phyloP scores from a whole-genome alignment of 805 yeast species.

The Ogataea haglerorum region DNA sequence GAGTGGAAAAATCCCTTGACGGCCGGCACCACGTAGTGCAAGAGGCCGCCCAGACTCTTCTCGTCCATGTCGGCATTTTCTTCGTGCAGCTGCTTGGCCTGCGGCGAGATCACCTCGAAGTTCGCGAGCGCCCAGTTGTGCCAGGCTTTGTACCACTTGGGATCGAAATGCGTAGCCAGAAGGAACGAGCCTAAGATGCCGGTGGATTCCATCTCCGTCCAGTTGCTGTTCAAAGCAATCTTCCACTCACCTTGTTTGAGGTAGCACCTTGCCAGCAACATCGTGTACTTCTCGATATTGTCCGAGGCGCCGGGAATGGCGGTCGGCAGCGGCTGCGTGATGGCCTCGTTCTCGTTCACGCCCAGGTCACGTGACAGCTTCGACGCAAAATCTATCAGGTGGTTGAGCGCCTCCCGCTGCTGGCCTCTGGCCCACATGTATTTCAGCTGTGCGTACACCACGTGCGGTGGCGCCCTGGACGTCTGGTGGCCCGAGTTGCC shows the following conservation, averaged over 20 bases:
- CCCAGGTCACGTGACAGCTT: constrained; percentile 88
- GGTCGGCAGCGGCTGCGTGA: constrained; percentile 80
- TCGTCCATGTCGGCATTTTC: constrained; percentile 20
- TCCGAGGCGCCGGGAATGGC: constrained; percentile 66
- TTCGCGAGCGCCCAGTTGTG: constrained; percentile 99
- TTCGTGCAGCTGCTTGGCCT: constrained; percentile 25
- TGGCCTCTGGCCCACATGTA: constrained; percentile 97
- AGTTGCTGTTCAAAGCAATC: constrained; percentile 69
- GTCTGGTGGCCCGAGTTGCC: constrained; percentile 38
- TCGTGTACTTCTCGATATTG: constrained; percentile 79
- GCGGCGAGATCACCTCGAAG: constrained; percentile 83
- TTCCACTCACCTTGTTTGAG: constrained; percentile 99
- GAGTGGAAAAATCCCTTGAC: constrained; percentile 95
- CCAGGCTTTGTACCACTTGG: constrained; percentile 97
- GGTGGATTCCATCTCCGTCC: constrained; percentile 73
- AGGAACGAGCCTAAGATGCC: constrained; percentile 88
- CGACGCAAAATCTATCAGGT: constrained; percentile 85
- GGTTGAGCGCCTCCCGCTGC: constrained; percentile 78
- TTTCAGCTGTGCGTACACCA: constrained; percentile 94
- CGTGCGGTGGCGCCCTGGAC: constrained; percentile 91
- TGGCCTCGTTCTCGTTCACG: constrained; percentile 79
- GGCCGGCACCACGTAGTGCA: constrained; percentile 92
- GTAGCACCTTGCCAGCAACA: constrained; percentile 86
- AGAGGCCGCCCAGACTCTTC: constrained; percentile 54
- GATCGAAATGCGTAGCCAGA: constrained; percentile 91